Evolutionary conservation across 169 alveolate genomes (phyloP), one percentile per base, ranked within the genome.

Genomic region (Babesia bovis): DNA sequence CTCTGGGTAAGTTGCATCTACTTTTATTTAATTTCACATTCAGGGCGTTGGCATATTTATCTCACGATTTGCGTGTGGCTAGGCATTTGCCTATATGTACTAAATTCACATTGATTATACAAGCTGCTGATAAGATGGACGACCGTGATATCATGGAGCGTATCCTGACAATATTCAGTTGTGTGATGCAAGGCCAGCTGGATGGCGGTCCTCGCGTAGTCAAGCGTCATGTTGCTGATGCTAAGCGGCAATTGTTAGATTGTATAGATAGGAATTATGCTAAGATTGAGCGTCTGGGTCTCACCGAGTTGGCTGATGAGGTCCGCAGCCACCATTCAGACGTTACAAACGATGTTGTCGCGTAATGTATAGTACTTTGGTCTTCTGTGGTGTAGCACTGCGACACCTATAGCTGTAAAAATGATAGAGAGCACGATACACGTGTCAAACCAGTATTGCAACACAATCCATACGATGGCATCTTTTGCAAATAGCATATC

Each of bases 1-100:
- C 74, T 38, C 87, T 19, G 87, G 87, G 87, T 78, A 78, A 0
- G 82, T 67, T 33, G 4, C 5, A 21, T 6, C 17, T 4, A 2
- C 36, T 40, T 40, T 17, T 6, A 1, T 13, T n/a, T 19, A 42
- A 55, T n/a, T n/a, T 4, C 6, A 4, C n/a, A n/a, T 38, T 3
- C 35, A 81, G 88, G 52, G 72, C 84, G 13, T 57, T 81, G 26
- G 88, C 88, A 0, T 61, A 60, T 51, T 81, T 81, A 26, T 61
- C 55, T 17, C 65, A 67, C 21, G 88, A 81, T 55, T 42, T 71
- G n/a, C 51, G 88, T 15, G 53, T 81, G 17, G 88, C 88, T 2
- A 67, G 53, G 47, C 51, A 61, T 55, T 25, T 81, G 59, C 72
- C 81, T 5, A 33, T 69, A 21, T 68, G 58, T 41, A 26, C 56